Evolutionary conservation across 441 rosid species (phyloP).

Genomic region (Populus trichocarpa): DNA sequence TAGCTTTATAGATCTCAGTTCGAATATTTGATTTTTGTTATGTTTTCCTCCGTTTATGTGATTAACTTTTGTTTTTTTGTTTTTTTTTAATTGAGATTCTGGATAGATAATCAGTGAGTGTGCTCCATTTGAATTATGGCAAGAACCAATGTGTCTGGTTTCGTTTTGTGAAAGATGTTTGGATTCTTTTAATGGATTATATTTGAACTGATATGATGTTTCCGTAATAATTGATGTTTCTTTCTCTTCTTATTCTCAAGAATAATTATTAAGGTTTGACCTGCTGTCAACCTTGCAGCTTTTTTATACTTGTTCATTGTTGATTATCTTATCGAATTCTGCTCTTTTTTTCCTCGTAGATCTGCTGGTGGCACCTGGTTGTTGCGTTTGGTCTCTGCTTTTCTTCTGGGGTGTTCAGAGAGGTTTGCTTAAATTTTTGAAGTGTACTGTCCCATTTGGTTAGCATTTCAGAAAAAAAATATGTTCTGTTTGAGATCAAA

Average conservation of each 20-base stretch:
- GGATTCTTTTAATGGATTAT: neutral
- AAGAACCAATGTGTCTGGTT: neutral
- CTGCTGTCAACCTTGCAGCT: neutral
- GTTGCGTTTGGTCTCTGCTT: neutral
- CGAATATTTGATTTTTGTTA: neutral
- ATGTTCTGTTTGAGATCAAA: neutral
- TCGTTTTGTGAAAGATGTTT: neutral
- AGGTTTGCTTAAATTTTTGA: conserved; percentile 2
- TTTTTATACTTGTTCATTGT: neutral
- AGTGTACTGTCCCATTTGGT: neutral
- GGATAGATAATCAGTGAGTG: neutral
- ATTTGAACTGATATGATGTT: neutral
- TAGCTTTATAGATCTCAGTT: neutral
- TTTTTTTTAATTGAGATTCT: neutral
- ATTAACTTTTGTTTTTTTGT: too few species aligned
- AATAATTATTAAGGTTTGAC: neutral
- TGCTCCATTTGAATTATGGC: neutral
- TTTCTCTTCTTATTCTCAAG: neutral
- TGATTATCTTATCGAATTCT: neutral
- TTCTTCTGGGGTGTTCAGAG: neutral
- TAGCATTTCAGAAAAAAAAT: neutral
- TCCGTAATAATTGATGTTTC: neutral
- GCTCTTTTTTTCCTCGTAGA: neutral
- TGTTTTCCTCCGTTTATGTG: neutral
- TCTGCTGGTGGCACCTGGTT: neutral